phyloP scores from a whole-genome alignment of 257 asterid species.

The Nicotiana attenuata region DNA sequence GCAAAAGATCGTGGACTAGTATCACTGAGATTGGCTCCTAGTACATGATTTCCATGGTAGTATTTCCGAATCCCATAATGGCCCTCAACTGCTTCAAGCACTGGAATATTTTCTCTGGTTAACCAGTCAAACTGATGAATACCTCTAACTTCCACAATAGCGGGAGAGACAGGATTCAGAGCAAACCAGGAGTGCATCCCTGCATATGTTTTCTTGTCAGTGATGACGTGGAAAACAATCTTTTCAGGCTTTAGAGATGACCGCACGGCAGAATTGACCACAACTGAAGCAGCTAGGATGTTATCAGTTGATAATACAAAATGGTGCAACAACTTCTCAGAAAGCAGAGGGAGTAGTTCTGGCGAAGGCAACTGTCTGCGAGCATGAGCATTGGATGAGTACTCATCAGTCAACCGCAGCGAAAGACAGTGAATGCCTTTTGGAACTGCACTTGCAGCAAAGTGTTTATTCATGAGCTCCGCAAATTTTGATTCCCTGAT shows the following conservation, averaged over 20 bases:
- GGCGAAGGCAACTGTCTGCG: conserved; percentile 93
- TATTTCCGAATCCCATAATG: conserved; percentile 67
- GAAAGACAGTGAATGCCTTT: conserved; percentile 88
- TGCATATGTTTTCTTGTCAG: conserved; percentile 95
- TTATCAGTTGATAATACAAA: conserved; percentile 92
- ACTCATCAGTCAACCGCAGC: conserved; percentile 84
- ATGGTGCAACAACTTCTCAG: conserved; percentile 78
- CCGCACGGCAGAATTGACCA: conserved; percentile 75
- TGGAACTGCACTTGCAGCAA: conserved; percentile 84
- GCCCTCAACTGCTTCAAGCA: conserved; percentile 93
- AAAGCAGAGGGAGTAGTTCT: conserved; percentile 78
- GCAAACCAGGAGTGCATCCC: conserved; percentile 99
- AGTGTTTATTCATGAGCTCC: conserved; percentile 69
- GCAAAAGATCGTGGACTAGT: conserved; percentile 79
- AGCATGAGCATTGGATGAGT: conserved; percentile 94
- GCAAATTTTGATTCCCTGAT: conserved; percentile 61
- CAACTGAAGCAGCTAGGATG: conserved; percentile 95
- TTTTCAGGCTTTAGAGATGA: conserved; percentile 72
- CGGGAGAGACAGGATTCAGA: conserved; percentile 72
- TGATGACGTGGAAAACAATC: conserved; percentile 86
- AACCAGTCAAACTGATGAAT: conserved; percentile 97
- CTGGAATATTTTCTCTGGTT: conserved; percentile 93
- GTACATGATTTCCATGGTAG: conserved; percentile 89
- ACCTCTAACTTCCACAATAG: conserved; percentile 89
- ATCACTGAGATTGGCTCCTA: conserved; percentile 71